A percentile compares a stretch with the other conserved stretches of the same genome.
These are phyloP conservation scores for Botrytis squamosa DNA, from an alignment of 2,329 filamentous ascomycete genomes.

Conservation along the genomic window DNA sequence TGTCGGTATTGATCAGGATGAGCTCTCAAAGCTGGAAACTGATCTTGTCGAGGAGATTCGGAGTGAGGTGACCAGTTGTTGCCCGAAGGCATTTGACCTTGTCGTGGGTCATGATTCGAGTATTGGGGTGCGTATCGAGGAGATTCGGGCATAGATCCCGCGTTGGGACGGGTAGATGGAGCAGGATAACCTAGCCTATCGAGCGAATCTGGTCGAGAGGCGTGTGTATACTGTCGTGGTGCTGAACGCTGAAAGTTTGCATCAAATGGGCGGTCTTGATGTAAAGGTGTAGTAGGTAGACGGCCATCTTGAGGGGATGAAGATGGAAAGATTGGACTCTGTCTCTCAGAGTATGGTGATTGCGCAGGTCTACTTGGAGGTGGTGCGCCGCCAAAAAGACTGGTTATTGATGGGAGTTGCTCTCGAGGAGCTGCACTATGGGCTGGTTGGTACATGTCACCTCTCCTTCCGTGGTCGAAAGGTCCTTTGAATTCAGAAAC, in stretches of 20 bases:
- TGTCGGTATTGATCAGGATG: constrained; percentile 30
- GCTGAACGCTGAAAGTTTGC: constrained; percentile 35
- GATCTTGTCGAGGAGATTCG: constrained; percentile 31
- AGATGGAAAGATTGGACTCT: constrained; percentile 36
- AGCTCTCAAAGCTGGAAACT: constrained; percentile 35
- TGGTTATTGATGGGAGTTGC: constrained; percentile 39
- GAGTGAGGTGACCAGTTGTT: constrained; percentile 37
- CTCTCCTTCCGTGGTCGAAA: constrained; percentile 25
- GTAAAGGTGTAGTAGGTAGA: constrained; percentile 32
- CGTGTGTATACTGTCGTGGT: constrained; percentile 29
- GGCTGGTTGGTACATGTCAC: constrained; percentile 32
- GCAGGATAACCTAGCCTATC: constrained; percentile 34
- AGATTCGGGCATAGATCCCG: constrained; percentile 32
- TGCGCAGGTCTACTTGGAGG: constrained; percentile 29
- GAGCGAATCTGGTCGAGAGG: constrained; percentile 30
- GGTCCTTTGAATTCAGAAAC: constrained; percentile 27
- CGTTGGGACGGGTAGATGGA: constrained; percentile 26
- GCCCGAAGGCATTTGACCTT: constrained; percentile 27
- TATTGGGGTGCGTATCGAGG: constrained; percentile 35
- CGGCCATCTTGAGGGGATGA: constrained; percentile 33
- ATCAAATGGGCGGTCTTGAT: constrained; percentile 33
- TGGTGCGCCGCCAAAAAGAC: constrained; percentile 35
- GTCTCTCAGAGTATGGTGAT: constrained; percentile 37
- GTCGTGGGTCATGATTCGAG: constrained; percentile 24
- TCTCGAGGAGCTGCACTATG: constrained; percentile 33